Conservation (phyloP, 805 yeast genomes). For the Priceomyces medius region DNA sequence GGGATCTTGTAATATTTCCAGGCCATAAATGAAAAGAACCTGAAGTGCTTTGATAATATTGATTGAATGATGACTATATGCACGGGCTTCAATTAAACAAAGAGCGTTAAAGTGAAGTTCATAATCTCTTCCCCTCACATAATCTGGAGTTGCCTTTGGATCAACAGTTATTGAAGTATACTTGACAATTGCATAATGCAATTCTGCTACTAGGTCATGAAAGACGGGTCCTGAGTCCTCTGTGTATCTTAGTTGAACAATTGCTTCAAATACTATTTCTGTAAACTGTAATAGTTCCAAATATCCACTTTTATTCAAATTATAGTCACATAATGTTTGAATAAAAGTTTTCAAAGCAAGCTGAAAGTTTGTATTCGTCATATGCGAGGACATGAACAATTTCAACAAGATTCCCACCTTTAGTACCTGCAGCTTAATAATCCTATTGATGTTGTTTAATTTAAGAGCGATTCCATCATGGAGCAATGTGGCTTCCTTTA, state of each 20-base stretch:
- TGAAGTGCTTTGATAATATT: slow-evolving; percentile 1
- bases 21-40: background rate
- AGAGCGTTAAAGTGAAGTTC: slow-evolving; percentile 24
- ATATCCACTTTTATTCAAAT: slow-evolving; percentile 8
- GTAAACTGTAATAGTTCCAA: slow-evolving; percentile 15
- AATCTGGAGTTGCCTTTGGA: background rate
- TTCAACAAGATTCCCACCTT: slow-evolving; percentile 19
- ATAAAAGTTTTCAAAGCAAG: slow-evolving; percentile 6
- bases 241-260: slow-evolving; percentile 2
- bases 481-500: background rate
- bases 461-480: slow-evolving; percentile 16
- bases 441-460: slow-evolving; percentile 20
- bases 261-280: slow-evolving; percentile 14
- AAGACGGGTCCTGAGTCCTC: background rate
- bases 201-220: background rate
- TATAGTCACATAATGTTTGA: background rate
- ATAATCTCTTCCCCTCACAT: slow-evolving; percentile 10
- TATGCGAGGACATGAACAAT: slow-evolving; percentile 3
- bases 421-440: slow-evolving; percentile 13
- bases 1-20: background rate
- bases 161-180: background rate
- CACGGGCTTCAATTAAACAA: slow-evolving; percentile 6
- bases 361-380: slow-evolving; percentile 1
- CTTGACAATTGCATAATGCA: background rate
- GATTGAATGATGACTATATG: background rate